Evolutionary conservation across 768 basidiomycete genomes (phyloP).

Genomic region (Harrya chromipes): DNA sequence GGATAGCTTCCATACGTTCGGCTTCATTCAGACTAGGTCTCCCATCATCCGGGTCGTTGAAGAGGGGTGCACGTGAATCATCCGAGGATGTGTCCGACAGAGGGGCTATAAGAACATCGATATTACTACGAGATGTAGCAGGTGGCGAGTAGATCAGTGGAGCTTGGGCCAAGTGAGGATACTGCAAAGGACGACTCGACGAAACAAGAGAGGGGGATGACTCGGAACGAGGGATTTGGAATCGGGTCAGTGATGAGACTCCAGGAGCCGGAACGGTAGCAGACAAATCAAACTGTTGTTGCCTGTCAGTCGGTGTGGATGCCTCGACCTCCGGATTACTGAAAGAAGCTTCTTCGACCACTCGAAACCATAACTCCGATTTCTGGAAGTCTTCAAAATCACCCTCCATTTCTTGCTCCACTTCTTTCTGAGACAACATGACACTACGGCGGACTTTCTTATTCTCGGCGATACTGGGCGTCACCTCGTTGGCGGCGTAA

Average conservation of each 20-base stretch:
- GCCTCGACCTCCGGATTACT: slow-evolving; percentile 11
- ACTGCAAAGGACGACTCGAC: slow-evolving; percentile 9
- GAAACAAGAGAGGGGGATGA: slow-evolving; percentile 34
- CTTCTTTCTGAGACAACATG: slow-evolving; percentile 79
- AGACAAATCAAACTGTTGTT: slow-evolving; percentile 10
- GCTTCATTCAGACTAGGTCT: slow-evolving; percentile 58
- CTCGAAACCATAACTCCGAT: slow-evolving; percentile 92
- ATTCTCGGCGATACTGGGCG: slow-evolving; percentile 38
- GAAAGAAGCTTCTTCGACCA: slow-evolving; percentile 63
- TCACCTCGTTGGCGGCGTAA: slow-evolving; percentile 54
- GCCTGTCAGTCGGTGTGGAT: not conserved
- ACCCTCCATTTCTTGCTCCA: slow-evolving; percentile 86
- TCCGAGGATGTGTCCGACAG: slow-evolving; percentile 49
- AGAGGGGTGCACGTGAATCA: slow-evolving; percentile 68
- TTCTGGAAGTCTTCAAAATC: slow-evolving; percentile 88
- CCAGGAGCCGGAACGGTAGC: slow-evolving; percentile 1
- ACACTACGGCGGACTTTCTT: slow-evolving; percentile 73
- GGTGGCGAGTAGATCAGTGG: slow-evolving; percentile 18
- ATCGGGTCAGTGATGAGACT: slow-evolving; percentile 5
- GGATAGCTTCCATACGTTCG: slow-evolving; percentile 91
- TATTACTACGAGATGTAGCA: slow-evolving; percentile 41
- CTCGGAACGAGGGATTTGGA: slow-evolving; percentile 33
- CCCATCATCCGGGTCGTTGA: slow-evolving; percentile 73
- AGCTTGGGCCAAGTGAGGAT: slow-evolving; percentile 18
- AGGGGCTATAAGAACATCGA: slow-evolving; percentile 83